Conservation (phyloP, 208 protist genomes). For the Leishmania arabica region DNA sequence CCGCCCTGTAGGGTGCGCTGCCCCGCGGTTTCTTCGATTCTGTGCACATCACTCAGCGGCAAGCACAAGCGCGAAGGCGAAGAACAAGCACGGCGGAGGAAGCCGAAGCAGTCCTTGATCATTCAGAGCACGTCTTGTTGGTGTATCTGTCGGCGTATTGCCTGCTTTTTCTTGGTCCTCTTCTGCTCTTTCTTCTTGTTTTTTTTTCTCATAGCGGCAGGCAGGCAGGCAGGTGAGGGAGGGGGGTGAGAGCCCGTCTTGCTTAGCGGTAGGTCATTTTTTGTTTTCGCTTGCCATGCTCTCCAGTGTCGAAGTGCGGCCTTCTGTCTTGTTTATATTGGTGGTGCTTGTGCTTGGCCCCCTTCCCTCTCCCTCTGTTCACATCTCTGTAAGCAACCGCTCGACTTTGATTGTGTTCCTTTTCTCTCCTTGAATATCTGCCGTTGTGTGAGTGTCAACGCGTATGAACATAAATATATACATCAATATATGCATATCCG, state of each 20-base stretch:
- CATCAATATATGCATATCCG: background rate
- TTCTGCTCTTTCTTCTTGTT: background rate
- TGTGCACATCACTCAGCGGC: too few relatives aligned
- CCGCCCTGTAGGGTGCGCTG: too few relatives aligned
- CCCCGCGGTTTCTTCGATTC: too few relatives aligned
- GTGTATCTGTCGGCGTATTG: background rate
- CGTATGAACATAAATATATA: background rate
- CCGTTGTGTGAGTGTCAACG: background rate
- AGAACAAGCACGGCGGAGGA: background rate
- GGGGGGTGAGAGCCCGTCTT: too few relatives aligned
- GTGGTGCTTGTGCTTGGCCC: too few relatives aligned
- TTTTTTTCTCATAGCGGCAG: too few relatives aligned
- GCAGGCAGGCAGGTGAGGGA: too few relatives aligned
- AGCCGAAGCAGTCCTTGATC: background rate
- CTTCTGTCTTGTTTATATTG: too few relatives aligned
- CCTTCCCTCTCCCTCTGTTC: background rate
- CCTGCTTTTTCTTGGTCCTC: background rate
- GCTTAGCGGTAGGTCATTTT: background rate
- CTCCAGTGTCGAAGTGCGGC: too few relatives aligned
- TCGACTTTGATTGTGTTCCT: background rate
- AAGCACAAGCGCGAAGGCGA: too few relatives aligned
- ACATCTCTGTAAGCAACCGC: too few relatives aligned
- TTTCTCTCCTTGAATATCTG: background rate
- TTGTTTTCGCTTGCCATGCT: background rate
- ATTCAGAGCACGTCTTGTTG: constrained; percentile 1